These are phyloP conservation scores for Alloteropsis semialata DNA, from an alignment of 176 grass and related monocot genomes.

Conservation along the genomic window DNA sequence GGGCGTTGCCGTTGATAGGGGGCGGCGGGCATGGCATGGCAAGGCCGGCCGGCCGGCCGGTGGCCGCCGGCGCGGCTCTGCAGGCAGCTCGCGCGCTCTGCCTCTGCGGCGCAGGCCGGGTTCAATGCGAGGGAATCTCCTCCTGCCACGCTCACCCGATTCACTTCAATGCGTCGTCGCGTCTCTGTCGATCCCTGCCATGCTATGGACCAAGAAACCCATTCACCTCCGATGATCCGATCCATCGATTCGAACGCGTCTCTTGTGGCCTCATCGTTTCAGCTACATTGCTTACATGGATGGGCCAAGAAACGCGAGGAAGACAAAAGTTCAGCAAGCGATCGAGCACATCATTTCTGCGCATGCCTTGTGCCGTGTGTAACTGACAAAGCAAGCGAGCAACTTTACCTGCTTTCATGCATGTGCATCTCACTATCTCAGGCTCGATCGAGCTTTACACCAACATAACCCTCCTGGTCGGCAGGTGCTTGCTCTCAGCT, in stretches of 20 bases:
- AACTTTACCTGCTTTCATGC: not conserved
- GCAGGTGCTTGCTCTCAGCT: not conserved
- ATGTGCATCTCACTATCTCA: too few relatives aligned
- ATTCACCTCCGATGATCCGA: too few relatives aligned
- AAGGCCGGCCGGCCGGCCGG: not conserved
- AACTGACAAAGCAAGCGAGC: not conserved
- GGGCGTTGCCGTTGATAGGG: not conserved
- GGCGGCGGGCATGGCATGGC: not conserved
- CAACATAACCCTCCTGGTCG: not conserved
- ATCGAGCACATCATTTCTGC: not conserved
- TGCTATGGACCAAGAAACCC: too few relatives aligned
- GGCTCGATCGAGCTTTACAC: not conserved
- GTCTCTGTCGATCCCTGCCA: not conserved
- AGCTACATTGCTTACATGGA: too few relatives aligned
- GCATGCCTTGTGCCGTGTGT: not conserved
- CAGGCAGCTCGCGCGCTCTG: not conserved
- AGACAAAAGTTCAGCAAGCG: not conserved
- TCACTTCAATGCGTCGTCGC: not conserved
- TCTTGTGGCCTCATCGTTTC: not conserved
- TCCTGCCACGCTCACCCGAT: constrained; percentile 14
- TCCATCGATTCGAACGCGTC: too few relatives aligned
- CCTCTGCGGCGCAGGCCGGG: constrained; percentile 1
- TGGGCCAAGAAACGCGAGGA: too few relatives aligned
- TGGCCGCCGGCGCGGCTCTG: not conserved
- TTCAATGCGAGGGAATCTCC: constrained; percentile 38